These are phyloP conservation scores for Euphrasia arctica DNA, from an alignment of 305 asterid genomes.

Conservation along the genomic window DNA sequence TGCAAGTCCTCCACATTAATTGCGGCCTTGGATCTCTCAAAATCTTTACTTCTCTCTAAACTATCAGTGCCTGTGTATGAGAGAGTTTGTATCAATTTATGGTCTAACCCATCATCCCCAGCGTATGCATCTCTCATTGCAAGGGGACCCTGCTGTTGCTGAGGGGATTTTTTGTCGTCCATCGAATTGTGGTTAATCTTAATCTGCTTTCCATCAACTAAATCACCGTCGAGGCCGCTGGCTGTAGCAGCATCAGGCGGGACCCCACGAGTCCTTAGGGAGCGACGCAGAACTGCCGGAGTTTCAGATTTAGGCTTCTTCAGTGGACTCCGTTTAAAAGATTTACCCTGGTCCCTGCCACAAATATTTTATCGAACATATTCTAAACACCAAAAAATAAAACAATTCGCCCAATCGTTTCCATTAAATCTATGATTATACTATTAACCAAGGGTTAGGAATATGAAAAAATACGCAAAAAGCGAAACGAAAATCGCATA, in stretches of 20 bases:
- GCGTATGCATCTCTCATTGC: slow-evolving; percentile 51
- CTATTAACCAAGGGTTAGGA: no score
- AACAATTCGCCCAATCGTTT: background rate
- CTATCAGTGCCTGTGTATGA: background rate
- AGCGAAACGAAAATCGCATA: background rate
- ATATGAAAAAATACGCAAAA: background rate
- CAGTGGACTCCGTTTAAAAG: slow-evolving; percentile 54
- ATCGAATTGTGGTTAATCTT: slow-evolving; percentile 16
- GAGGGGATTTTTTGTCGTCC: slow-evolving; percentile 17
- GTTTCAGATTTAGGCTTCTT: slow-evolving; percentile 59
- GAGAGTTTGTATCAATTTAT: slow-evolving; percentile 32
- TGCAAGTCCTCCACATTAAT: slow-evolving; percentile 47
- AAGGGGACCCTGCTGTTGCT: slow-evolving; percentile 42
- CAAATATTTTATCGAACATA: background rate
- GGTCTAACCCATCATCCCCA: slow-evolving; percentile 42
- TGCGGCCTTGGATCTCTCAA: slow-evolving; percentile 22
- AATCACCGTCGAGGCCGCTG: slow-evolving; percentile 48
- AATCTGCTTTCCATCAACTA: slow-evolving; percentile 25
- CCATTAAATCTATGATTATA: no score
- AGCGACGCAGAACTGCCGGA: slow-evolving; percentile 76
- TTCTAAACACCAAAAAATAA: background rate
- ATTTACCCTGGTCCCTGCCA: slow-evolving; percentile 55
- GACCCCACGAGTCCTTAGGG: slow-evolving; percentile 78
- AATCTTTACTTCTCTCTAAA: slow-evolving; percentile 11
- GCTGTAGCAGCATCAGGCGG: slow-evolving; percentile 67